A percentile compares a stretch with the other conserved stretches of the same genome.
These are phyloP conservation scores for Mesostigma viride DNA, from an alignment of 139 green algal species.

Conservation along the genomic window DNA sequence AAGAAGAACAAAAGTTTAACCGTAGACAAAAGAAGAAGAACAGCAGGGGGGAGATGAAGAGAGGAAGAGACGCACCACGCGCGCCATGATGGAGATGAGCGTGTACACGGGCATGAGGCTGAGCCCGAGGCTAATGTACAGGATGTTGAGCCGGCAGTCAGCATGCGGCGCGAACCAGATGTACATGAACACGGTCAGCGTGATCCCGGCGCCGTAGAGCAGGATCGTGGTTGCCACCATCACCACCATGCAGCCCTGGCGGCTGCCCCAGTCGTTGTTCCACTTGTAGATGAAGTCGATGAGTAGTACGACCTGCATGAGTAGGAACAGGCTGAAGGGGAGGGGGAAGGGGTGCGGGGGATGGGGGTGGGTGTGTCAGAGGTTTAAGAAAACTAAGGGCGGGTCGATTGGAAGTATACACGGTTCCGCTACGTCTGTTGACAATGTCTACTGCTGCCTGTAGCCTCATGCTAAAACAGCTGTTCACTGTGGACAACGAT, in stretches of 20 bases:
- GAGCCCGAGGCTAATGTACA: conserved; percentile 66
- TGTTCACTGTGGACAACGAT: no score
- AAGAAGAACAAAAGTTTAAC: no score
- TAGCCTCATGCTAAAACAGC: no score
- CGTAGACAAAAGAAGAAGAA: no score
- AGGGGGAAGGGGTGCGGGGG: conserved; percentile 40
- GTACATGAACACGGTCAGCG: conserved; percentile 74
- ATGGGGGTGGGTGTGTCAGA: no score
- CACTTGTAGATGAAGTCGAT: conserved; percentile 78
- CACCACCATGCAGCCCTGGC: conserved; percentile 55
- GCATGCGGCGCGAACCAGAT: conserved; percentile 50
- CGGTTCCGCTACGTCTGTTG: no score
- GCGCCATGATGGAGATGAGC: conserved; percentile 45
- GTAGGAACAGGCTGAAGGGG: conserved; percentile 74
- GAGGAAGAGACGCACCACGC: no score
- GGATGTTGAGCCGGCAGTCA: conserved; percentile 80
- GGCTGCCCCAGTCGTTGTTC: conserved; percentile 72
- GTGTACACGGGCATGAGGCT: conserved; percentile 44
- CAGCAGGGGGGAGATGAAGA: no score
- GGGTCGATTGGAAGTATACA: no score
- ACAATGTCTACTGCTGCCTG: no score
- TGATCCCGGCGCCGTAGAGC: conserved; percentile 51
- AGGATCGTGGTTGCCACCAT: conserved; percentile 50
- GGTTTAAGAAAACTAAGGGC: no score
- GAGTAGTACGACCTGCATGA: conserved; percentile 90